phyloP scores from a whole-genome alignment of 2,329 filamentous ascomycete species.

The Gaeumannomyces sp. region DNA sequence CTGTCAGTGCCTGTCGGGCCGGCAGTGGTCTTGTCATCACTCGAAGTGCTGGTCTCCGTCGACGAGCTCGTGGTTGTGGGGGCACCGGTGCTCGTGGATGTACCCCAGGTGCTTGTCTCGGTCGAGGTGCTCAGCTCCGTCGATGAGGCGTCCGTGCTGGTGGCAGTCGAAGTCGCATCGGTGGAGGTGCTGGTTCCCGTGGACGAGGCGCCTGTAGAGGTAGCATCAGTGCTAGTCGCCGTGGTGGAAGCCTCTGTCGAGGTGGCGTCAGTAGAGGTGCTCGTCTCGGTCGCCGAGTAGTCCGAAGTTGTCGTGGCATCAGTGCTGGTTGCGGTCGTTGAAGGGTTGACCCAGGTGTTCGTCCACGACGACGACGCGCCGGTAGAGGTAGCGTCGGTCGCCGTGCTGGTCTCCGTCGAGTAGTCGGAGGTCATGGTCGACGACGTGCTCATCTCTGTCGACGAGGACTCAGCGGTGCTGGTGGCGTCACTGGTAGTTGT shows the following conservation, averaged over 20 bases:
- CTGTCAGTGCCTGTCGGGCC: constrained; percentile 12
- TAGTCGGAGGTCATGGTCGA: neutral
- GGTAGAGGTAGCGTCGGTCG: neutral
- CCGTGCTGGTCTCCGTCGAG: neutral
- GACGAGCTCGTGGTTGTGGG: neutral
- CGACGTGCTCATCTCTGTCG: neutral
- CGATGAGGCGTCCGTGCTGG: no score
- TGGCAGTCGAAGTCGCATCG: no score
- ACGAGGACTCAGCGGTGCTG: neutral
- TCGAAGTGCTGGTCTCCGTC: neutral
- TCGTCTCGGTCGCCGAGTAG: neutral
- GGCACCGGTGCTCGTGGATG: neutral
- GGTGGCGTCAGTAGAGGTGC: neutral
- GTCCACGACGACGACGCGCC: neutral
- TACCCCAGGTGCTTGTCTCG: neutral
- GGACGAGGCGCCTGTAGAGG: no score
- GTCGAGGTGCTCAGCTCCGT: neutral
- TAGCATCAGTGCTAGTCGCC: no score
- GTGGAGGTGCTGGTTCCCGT: no score
- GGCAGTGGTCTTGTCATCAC: neutral
- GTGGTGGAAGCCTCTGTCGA: neutral
- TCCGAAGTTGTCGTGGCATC: neutral
- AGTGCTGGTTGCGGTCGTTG: neutral
- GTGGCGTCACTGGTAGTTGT: no score
- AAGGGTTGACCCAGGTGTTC: no score